These are phyloP conservation scores for Chytridium lagenaria DNA, from an alignment of 371 early-diverging fungal genomes.

Conservation along the genomic window DNA sequence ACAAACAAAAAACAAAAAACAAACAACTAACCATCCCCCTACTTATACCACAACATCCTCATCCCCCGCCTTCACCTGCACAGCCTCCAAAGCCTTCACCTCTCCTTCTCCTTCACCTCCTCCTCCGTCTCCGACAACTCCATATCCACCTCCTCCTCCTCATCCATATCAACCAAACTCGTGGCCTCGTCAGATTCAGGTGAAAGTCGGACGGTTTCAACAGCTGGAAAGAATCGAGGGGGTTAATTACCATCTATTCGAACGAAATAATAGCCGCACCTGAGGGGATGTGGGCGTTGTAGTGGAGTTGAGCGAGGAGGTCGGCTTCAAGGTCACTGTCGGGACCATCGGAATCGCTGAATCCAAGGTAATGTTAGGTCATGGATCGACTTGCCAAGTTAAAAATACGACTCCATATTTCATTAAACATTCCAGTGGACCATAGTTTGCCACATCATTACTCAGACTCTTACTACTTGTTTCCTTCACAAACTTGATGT, in stretches of 20 bases:
- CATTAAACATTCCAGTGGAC: no score
- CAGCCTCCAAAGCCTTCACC: not conserved
- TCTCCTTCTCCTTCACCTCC: not conserved
- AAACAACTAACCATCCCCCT: not conserved
- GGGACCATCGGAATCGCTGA: not conserved
- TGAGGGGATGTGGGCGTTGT: not conserved
- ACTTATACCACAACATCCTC: not conserved
- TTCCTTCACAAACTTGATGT: no score
- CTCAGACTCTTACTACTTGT: no score
- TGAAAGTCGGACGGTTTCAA: no score
- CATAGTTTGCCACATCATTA: no score
- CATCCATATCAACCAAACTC: not conserved
- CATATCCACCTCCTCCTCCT: not conserved
- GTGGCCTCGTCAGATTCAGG: not conserved
- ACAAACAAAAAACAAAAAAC: not conserved
- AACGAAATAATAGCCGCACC: not conserved
- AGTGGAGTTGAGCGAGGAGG: conserved; percentile 5
- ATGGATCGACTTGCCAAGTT: no score
- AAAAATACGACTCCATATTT: no score
- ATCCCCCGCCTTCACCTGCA: not conserved
- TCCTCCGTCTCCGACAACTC: not conserved
- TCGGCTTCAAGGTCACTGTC: conserved; percentile 5
- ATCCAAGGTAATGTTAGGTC: not conserved
- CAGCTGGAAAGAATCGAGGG: not conserved
- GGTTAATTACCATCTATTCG: not conserved